Conservation (phyloP, 495 filamentous ascomycete genomes). For the Tuber umbilicatum region DNA sequence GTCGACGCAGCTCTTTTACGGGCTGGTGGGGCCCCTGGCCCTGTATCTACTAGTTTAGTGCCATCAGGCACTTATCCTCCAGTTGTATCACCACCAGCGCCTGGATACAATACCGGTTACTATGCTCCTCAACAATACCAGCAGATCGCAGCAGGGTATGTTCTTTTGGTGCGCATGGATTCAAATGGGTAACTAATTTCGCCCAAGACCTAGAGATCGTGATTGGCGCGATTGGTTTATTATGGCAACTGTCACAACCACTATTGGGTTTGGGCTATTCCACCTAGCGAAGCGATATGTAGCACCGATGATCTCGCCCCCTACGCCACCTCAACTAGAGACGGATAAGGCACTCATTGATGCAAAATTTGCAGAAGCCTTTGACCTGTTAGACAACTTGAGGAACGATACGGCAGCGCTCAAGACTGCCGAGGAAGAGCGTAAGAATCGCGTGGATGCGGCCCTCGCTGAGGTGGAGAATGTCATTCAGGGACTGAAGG, state of each 20-base stretch:
- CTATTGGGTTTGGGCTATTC: conserved; percentile 58
- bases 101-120: conserved; percentile 61
- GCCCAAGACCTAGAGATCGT: conserved; percentile 54
- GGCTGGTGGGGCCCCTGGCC: conserved; percentile 52
- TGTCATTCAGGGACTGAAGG: conserved; percentile 73
- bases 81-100: conserved; percentile 46
- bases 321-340: conserved; percentile 85
- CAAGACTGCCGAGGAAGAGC: conserved; percentile 74
- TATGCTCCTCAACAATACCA: conserved; percentile 56
- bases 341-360: conserved; percentile 89
- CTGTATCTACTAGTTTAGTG: conserved; percentile 30
- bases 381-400: conserved; percentile 84
- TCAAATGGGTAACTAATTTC: conserved; percentile 38
- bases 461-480: conserved; percentile 76
- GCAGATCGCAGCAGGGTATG: conserved; percentile 56
- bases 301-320: conserved; percentile 79
- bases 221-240: conserved; percentile 98
- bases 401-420: conserved; percentile 79
- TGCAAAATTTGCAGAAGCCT: conserved; percentile 83
- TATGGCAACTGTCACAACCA: conserved; percentile 59
- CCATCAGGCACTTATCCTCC: conserved; percentile 15
- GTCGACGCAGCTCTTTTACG: conserved; percentile 76
- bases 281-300: conserved; percentile 88
- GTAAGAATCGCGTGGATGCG: conserved; percentile 75
- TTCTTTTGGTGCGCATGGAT: neutral